These are phyloP conservation scores for Xylariaceae sp. DNA, from an alignment of 2,329 filamentous ascomycete species.

Conservation along the genomic window DNA sequence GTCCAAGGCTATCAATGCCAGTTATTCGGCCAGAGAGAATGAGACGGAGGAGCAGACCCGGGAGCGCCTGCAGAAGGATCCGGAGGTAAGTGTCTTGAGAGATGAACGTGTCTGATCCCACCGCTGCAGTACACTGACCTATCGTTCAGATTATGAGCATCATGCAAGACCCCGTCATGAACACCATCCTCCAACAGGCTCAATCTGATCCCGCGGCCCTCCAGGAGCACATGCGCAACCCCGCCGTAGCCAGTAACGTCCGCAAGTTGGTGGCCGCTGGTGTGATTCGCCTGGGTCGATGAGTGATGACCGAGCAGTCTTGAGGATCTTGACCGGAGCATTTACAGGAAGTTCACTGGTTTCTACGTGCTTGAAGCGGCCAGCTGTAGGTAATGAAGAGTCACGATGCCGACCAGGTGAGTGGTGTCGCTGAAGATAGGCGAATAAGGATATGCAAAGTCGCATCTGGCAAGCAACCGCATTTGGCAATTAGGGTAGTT, in stretches of 20 bases:
- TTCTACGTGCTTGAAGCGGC: no score
- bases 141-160: constrained; percentile 69
- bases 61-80: constrained; percentile 84
- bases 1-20: constrained; percentile 85
- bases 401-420: no score
- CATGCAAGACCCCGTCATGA: constrained; percentile 95
- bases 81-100: constrained; percentile 67
- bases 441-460: no score
- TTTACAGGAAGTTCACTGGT: not conserved
- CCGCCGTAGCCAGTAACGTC: constrained; percentile 78
- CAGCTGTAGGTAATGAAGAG: no score
- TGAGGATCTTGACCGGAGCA: no score
- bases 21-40: constrained; percentile 86
- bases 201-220: constrained; percentile 89
- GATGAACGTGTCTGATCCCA: no score
- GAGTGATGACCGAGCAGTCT: not conserved
- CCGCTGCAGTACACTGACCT: constrained; percentile 28
- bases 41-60: constrained; percentile 96
- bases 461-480: no score
- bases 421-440: no score
- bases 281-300: constrained; percentile 72
- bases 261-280: constrained; percentile 93
- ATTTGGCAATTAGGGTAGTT: no score
- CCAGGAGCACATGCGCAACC: constrained; percentile 96
- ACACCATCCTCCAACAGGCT: constrained; percentile 93